These are phyloP conservation scores for Blastocystis sp. DNA, from an alignment of 352 stramenopile species.

Conservation along the genomic window DNA sequence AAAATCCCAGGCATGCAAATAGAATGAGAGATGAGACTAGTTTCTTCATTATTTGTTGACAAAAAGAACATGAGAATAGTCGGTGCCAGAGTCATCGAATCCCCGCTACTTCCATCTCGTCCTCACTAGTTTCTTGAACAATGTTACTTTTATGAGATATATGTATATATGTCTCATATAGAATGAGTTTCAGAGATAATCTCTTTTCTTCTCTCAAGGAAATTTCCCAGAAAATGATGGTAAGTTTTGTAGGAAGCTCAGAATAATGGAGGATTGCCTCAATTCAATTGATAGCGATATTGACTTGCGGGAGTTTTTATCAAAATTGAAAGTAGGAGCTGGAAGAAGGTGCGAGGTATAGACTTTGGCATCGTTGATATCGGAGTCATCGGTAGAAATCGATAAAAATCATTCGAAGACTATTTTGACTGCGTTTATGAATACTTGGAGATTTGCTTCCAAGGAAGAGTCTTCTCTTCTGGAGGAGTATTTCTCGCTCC, in stretches of 20 bases:
- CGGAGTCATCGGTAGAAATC: constrained; percentile 8
- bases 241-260: background rate
- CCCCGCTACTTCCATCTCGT: background rate
- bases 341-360: background rate
- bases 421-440: constrained; percentile 40
- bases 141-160: no score
- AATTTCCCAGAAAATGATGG: constrained; percentile 51
- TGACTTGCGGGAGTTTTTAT: background rate
- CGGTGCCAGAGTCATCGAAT: constrained; percentile 22
- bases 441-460: constrained; percentile 49
- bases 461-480: constrained; percentile 39
- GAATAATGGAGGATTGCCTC: constrained; percentile 35
- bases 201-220: background rate
- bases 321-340: constrained; percentile 2
- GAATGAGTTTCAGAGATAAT: no score
- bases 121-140: no score
- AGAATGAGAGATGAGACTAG: constrained; percentile 12
- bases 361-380: background rate
- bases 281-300: constrained; percentile 49
- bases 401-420: constrained; percentile 24
- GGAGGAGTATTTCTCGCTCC: constrained; percentile 40
- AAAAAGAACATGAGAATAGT: background rate
- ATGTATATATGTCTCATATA: no score
- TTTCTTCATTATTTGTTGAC: background rate
- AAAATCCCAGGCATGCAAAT: background rate